A percentile compares a stretch with the other conserved stretches of the same genome.
phyloP scores from a whole-genome alignment of 2,329 filamentous ascomycete genomes.

The Claviceps sp. region DNA sequence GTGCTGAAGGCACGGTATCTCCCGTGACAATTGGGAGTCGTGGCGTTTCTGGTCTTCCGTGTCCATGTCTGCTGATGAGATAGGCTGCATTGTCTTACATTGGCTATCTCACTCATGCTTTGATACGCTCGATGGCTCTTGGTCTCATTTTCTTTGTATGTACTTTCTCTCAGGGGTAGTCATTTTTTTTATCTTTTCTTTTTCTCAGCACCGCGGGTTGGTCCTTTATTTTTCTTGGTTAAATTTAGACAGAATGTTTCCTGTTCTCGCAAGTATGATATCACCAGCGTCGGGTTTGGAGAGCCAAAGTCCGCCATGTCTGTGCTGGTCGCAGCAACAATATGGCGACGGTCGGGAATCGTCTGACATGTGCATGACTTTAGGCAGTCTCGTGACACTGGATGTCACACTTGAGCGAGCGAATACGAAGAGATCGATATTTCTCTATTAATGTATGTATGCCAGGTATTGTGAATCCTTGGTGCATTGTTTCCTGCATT shows the following conservation, averaged over 20 bases:
- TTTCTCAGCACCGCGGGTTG: neutral
- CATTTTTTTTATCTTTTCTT: neutral
- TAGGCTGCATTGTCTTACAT: no score
- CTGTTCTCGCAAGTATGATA: neutral
- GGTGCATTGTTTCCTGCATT: no score
- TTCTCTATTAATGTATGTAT: neutral
- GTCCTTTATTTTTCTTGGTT: no score
- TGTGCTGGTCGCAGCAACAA: slow-evolving; percentile 1
- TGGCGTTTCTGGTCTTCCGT: no score
- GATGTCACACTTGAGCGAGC: neutral
- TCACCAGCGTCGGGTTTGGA: neutral
- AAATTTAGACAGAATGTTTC: no score
- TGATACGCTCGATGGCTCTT: no score
- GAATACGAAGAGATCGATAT: neutral
- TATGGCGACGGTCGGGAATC: slow-evolving; percentile 2
- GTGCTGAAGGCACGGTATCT: neutral
- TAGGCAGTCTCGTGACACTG: slow-evolving; percentile 1
- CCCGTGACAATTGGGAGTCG: no score
- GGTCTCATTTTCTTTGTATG: no score
- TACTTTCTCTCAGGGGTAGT: no score
- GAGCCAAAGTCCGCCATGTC: neutral
- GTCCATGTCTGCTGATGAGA: no score
- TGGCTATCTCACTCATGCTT: no score
- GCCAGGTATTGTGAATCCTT: neutral
- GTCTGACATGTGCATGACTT: neutral